A percentile compares a stretch with the other conserved stretches of the same genome.
These are phyloP conservation scores for Luffa aegyptiaca DNA, from an alignment of 306 rosid genomes.

Conservation along the genomic window DNA sequence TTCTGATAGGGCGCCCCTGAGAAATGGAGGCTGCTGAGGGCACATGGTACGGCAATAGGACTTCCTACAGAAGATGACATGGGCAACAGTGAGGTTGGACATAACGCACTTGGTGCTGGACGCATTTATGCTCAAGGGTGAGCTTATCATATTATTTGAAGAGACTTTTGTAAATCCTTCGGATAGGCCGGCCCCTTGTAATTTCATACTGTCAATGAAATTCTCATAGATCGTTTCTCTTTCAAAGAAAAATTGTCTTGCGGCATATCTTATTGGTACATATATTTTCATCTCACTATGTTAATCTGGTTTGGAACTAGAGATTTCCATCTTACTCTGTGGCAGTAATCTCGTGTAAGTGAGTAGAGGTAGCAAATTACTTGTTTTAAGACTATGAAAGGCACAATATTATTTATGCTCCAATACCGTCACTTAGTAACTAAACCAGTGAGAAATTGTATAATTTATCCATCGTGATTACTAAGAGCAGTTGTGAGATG, in stretches of 20 bases:
- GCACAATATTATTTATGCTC: neutral
- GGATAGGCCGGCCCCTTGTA: no score
- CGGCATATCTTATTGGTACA: neutral
- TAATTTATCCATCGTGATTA: neutral
- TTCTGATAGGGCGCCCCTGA: constrained; percentile 64
- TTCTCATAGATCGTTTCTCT: no score
- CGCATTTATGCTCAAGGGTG: no score
- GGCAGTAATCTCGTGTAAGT: neutral
- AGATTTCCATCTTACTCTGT: neutral
- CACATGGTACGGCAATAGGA: no score
- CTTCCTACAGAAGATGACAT: no score
- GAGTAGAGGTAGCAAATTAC: neutral
- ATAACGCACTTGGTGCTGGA: constrained; percentile 93
- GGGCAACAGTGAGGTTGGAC: no score
- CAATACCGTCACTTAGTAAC: no score
- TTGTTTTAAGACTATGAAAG: neutral
- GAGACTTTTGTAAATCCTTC: neutral
- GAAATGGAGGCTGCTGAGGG: constrained; percentile 63
- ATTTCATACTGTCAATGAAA: no score
- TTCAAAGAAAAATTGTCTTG: neutral
- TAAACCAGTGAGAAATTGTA: neutral
- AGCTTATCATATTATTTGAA: no score
- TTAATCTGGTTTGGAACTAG: neutral
- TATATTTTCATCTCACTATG: neutral
- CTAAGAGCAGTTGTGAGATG: neutral